These are phyloP conservation scores for Bifiguratus adelaidae DNA, from an alignment of 192 early-diverging fungal genomes.

Conservation along the genomic window DNA sequence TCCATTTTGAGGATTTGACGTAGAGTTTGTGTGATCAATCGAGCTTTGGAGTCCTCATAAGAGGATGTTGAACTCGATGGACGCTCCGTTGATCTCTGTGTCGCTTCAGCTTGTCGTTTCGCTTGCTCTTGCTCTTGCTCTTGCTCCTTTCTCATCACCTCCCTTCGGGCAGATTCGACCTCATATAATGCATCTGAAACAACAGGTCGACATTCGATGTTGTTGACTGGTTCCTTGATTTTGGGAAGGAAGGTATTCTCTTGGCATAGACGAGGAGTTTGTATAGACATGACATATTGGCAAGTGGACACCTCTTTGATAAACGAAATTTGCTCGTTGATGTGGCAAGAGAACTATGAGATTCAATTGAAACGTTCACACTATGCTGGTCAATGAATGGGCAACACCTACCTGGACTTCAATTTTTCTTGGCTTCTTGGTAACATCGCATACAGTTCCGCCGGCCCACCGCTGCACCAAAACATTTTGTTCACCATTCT, in stretches of 20 bases:
- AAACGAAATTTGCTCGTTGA: slow-evolving; percentile 43
- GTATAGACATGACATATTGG: slow-evolving; percentile 59
- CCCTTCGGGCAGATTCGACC: too few relatives aligned
- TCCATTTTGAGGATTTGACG: too few relatives aligned
- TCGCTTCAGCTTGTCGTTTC: too few relatives aligned
- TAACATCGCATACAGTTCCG: slow-evolving; percentile 64
- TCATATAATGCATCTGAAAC: slow-evolving; percentile 38
- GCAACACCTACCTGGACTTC: slow-evolving; percentile 47
- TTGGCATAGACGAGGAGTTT: slow-evolving; percentile 57
- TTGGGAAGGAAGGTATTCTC: slow-evolving; percentile 36
- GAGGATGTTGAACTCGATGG: too few relatives aligned
- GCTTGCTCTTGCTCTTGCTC: too few relatives aligned
- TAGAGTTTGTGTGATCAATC: too few relatives aligned
- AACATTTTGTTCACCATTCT: slow-evolving; percentile 37
- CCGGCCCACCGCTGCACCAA: slow-evolving; percentile 57
- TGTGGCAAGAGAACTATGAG: slow-evolving; percentile 62
- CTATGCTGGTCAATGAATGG: neutral
- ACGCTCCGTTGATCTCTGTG: too few relatives aligned
- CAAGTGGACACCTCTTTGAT: slow-evolving; percentile 55
- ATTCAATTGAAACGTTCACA: neutral
- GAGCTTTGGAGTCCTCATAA: too few relatives aligned
- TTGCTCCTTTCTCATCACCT: too few relatives aligned
- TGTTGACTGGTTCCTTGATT: slow-evolving; percentile 26
- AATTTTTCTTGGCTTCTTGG: slow-evolving; percentile 45
- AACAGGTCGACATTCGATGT: slow-evolving; percentile 47